A percentile compares a stretch with the other conserved stretches of the same genome.
phyloP scores from a whole-genome alignment of 345 rosid genomes.

The Salix udensis region DNA sequence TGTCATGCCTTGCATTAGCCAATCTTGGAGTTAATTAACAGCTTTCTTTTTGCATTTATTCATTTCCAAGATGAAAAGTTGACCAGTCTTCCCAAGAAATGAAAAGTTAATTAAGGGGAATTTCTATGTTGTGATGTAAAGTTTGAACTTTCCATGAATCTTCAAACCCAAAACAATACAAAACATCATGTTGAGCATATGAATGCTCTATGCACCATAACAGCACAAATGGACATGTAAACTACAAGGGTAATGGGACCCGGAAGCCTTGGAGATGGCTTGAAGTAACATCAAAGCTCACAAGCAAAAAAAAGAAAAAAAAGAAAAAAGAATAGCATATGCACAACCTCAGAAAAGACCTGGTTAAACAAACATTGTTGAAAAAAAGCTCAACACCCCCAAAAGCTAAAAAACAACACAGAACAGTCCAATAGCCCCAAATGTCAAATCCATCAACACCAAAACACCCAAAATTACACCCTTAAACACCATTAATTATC shows the following conservation, averaged over 20 bases:
- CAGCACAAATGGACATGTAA: conserved; percentile 6
- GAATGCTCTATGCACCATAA: conserved; percentile 19
- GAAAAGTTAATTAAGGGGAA: not conserved
- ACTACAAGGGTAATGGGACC: conserved; percentile 36
- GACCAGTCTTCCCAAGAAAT: not conserved
- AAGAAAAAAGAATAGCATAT: conserved; percentile 16
- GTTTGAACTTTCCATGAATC: conserved; percentile 17
- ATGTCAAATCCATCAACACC: conserved; percentile 2
- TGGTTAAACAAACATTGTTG: conserved; percentile 13
- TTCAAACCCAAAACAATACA: conserved; percentile 22
- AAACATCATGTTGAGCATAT: conserved; percentile 11
- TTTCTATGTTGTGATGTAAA: conserved; percentile 1
- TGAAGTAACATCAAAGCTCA: conserved; percentile 21
- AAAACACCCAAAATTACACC: conserved; percentile 15
- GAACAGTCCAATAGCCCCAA: conserved; percentile 10
- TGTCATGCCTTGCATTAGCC: not conserved
- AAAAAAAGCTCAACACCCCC: conserved; percentile 17
- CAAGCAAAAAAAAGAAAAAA: conserved; percentile 4
- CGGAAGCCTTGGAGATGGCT: conserved; percentile 16
- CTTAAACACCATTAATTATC: conserved; percentile 1
- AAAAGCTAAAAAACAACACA: conserved; percentile 23
- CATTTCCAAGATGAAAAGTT: not conserved
- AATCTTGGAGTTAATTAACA: not conserved
- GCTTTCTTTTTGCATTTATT: not conserved
- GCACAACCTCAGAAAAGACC: conserved; percentile 16